Percentiles rank a stretch among this genome's conserved stretches.
phyloP scores from a whole-genome alignment of 495 filamentous ascomycete species.

The Annulohypoxylon nitens region DNA sequence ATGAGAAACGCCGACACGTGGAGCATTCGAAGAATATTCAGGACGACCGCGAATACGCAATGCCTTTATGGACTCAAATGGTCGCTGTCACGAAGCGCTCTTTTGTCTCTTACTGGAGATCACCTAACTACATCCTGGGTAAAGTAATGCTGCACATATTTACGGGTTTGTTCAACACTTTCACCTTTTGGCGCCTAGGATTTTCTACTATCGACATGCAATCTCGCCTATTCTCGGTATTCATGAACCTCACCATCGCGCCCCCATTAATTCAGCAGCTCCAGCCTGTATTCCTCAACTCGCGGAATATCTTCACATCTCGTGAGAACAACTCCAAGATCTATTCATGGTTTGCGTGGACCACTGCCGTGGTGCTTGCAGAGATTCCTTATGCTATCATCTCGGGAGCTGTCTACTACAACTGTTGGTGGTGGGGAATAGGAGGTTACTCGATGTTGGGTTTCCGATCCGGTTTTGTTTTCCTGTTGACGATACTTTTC shows the following conservation, averaged over 20 bases:
- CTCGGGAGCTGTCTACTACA: conserved; percentile 63
- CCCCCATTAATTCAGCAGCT: conserved; percentile 67
- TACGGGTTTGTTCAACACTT: conserved; percentile 75
- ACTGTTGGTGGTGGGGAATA: conserved; percentile 73
- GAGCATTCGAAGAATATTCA: conserved; percentile 49
- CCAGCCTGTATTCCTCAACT: conserved; percentile 76
- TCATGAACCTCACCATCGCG: conserved; percentile 70
- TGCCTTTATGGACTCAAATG: conserved; percentile 56
- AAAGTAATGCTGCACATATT: conserved; percentile 59
- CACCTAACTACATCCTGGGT: conserved; percentile 77
- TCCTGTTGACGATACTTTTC: conserved; percentile 69
- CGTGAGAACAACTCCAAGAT: conserved; percentile 80
- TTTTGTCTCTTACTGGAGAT: conserved; percentile 81
- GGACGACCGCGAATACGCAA: conserved; percentile 50
- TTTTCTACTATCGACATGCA: conserved; percentile 76
- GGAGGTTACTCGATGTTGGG: conserved; percentile 57
- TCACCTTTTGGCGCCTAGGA: conserved; percentile 78
- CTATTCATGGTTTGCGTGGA: conserved; percentile 76
- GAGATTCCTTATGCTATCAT: conserved; percentile 73
- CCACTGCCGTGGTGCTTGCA: conserved; percentile 64
- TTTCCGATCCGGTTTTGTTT: conserved; percentile 69
- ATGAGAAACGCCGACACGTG: conserved; percentile 32
- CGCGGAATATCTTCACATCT: conserved; percentile 77
- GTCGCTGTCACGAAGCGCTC: conserved; percentile 65
- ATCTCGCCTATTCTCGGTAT: conserved; percentile 79